These are phyloP conservation scores for Tricholomella constricta DNA, from an alignment of 768 basidiomycete species.

Conservation along the genomic window DNA sequence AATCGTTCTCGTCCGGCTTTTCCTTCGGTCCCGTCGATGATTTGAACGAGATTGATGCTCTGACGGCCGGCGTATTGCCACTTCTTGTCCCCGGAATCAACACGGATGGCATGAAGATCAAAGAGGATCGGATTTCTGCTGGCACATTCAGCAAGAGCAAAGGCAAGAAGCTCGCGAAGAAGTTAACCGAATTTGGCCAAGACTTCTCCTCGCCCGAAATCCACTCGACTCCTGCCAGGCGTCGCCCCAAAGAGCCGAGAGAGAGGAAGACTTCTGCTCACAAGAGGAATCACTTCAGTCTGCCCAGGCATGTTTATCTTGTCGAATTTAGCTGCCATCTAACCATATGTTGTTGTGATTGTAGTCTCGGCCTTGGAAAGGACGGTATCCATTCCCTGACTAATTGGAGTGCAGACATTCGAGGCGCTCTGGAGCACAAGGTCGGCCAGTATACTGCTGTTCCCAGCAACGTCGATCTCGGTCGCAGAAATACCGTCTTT, in stretches of 20 bases:
- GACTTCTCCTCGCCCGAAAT: slow-evolving; percentile 59
- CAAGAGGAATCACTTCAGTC: slow-evolving; percentile 64
- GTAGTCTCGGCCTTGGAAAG: slow-evolving; percentile 65
- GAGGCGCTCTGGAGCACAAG: slow-evolving; percentile 47
- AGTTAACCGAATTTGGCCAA: slow-evolving; percentile 44
- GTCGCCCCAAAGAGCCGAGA: slow-evolving; percentile 28
- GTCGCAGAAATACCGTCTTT: slow-evolving; percentile 50
- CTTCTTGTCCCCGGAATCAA: slow-evolving; percentile 67
- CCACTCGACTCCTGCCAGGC: slow-evolving; percentile 62
- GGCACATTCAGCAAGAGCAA: slow-evolving; percentile 44
- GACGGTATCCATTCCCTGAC: slow-evolving; percentile 54
- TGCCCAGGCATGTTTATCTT: slow-evolving; percentile 55
- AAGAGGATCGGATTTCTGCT: slow-evolving; percentile 44
- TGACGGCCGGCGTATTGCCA: slow-evolving; percentile 70
- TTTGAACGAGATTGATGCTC: slow-evolving; percentile 68
- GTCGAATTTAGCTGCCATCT: slow-evolving; percentile 4
- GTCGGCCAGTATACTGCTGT: slow-evolving; percentile 40
- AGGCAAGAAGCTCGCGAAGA: slow-evolving; percentile 35
- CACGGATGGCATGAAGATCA: slow-evolving; percentile 58
- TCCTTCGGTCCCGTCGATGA: slow-evolving; percentile 60
- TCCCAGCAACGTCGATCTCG: slow-evolving; percentile 42
- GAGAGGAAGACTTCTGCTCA: slow-evolving; percentile 51
- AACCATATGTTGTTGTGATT: neutral
- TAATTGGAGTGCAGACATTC: slow-evolving; percentile 56
- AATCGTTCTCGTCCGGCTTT: slow-evolving; percentile 65